Conservation (phyloP, 768 basidiomycete genomes). For the Russula sp. region DNA sequence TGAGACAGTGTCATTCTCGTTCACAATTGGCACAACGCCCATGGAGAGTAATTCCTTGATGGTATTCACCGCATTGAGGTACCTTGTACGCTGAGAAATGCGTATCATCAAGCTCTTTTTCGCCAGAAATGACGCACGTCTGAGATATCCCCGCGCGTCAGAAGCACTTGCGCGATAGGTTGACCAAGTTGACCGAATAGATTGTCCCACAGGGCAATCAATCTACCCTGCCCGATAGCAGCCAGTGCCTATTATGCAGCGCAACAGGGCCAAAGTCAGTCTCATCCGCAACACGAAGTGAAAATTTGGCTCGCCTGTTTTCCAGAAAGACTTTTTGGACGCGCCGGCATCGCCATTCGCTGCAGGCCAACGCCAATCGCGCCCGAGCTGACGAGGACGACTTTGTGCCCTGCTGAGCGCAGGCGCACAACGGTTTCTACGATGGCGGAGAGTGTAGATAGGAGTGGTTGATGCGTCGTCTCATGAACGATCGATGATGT, state of each 20-base stretch:
- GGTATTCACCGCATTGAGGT: conserved; percentile 94
- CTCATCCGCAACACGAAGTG: not conserved
- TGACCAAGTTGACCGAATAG: conserved; percentile 90
- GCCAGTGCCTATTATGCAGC: conserved; percentile 65
- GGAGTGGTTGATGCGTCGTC: conserved; percentile 82
- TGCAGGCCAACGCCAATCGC: conserved; percentile 96
- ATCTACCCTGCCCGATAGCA: conserved; percentile 92
- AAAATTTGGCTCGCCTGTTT: conserved; percentile 63
- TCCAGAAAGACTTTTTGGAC: conserved; percentile 78
- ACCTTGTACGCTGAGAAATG: conserved; percentile 70
- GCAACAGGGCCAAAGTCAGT: not conserved
- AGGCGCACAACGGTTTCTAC: conserved; percentile 86
- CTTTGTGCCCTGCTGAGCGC: conserved; percentile 77
- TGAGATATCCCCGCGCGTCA: conserved; percentile 94
- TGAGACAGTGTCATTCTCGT: conserved; percentile 98
- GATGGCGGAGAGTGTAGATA: conserved; percentile 85
- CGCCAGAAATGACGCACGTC: conserved; percentile 51
- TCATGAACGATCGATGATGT: conserved; percentile 97
- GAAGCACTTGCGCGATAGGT: conserved; percentile 89
- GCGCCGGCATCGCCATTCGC: conserved; percentile 75
- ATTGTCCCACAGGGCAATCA: conserved; percentile 97
- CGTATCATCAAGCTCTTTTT: not conserved
- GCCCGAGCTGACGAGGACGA: conserved; percentile 92
- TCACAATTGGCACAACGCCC: conserved; percentile 97
- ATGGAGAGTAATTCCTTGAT: conserved; percentile 84